Conservation (phyloP, 306 rosid species). For the Coriaria nepalensis region DNA sequence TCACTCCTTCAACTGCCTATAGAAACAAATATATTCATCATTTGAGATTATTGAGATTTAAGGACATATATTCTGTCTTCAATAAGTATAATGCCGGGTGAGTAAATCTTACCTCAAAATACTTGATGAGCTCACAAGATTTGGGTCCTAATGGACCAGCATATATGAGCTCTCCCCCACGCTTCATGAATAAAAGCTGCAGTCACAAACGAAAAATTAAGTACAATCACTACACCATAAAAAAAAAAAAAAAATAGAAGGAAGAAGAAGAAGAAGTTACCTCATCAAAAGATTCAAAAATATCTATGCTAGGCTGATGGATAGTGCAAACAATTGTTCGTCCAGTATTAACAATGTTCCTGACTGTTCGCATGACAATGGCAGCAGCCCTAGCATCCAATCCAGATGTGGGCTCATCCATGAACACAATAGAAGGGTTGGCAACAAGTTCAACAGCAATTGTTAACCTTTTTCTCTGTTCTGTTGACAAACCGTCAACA, state of each 20-base stretch:
- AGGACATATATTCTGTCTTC: too few species aligned
- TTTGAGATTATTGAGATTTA: too few species aligned
- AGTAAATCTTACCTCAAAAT: constrained; percentile 61
- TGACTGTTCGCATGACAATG: constrained; percentile 97
- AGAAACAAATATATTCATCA: constrained; percentile 6
- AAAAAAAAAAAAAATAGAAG: too few species aligned
- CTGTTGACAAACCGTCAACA: constrained; percentile 87
- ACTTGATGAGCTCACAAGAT: constrained; percentile 68
- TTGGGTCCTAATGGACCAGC: constrained; percentile 97
- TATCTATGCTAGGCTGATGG: constrained; percentile 98
- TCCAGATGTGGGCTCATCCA: constrained; percentile 99
- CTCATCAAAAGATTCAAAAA: constrained; percentile 98
- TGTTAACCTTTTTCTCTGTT: constrained; percentile 83
- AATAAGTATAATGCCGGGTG: constrained; percentile 7
- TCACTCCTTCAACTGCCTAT: constrained; percentile 82
- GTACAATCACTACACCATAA: too few species aligned
- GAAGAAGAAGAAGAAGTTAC: constrained; percentile 25
- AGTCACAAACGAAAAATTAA: constrained; percentile 12
- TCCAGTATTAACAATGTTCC: constrained; percentile 92
- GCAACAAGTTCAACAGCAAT: constrained; percentile 94
- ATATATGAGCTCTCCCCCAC: constrained; percentile 96
- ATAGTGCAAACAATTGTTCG: constrained; percentile 96
- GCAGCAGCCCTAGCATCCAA: constrained; percentile 97
- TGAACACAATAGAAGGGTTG: constrained; percentile 87
- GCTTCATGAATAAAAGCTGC: constrained; percentile 93